Conservation (phyloP, 305 asterid genomes). For the Plantago coronopus region DNA sequence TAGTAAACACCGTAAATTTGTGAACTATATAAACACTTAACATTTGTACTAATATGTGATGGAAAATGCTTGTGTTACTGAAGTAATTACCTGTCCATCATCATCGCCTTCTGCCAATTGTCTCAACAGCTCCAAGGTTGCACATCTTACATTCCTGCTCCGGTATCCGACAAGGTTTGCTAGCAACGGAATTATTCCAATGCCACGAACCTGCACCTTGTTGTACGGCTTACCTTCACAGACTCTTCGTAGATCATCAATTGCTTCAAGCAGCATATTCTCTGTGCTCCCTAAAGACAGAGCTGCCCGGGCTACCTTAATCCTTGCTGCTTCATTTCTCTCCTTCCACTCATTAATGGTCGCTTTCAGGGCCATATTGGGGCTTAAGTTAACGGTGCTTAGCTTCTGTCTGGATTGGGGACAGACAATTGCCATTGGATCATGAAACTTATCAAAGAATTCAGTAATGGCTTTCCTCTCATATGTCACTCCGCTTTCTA, state of each 20-base stretch:
- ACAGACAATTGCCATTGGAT: conserved; percentile 39
- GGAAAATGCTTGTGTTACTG: no score
- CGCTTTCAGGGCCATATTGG: conserved; percentile 61
- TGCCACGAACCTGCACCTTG: conserved; percentile 49
- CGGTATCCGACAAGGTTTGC: conserved; percentile 44
- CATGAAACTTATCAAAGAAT: conserved; percentile 40
- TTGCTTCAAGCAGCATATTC: conserved; percentile 60
- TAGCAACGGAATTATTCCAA: conserved; percentile 63
- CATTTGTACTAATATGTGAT: no score
- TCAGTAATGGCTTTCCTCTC: conserved; percentile 54
- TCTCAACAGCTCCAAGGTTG: conserved; percentile 41
- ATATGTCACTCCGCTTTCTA: conserved; percentile 69
- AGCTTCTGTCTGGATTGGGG: conserved; percentile 57
- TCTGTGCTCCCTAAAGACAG: conserved; percentile 62
- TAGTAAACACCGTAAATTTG: not conserved
- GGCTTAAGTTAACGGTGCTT: conserved; percentile 37
- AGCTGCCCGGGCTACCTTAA: conserved; percentile 68
- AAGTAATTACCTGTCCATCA: conserved; percentile 45
- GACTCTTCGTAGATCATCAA: conserved; percentile 47
- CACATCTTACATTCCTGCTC: conserved; percentile 49
- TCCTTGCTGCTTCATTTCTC: conserved; percentile 62
- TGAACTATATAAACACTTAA: no score
- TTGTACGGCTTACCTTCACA: conserved; percentile 48
- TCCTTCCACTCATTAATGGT: conserved; percentile 78
- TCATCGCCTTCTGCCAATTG: conserved; percentile 61